These are phyloP conservation scores for Populus davidiana DNA, from an alignment of 345 rosid species.

Conservation along the genomic window DNA sequence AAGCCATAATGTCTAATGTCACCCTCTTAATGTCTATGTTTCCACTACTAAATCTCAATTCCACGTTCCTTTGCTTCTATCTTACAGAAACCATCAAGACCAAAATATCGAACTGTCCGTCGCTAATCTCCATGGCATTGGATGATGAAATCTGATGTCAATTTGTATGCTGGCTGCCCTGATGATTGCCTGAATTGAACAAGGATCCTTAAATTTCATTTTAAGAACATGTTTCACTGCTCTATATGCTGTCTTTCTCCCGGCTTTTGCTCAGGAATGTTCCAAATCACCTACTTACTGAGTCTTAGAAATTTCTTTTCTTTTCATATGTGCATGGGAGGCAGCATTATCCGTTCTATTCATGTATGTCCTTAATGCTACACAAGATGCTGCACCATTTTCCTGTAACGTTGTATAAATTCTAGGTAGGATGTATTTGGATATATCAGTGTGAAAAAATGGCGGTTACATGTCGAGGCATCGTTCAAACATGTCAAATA, in stretches of 20 bases:
- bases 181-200: neutral
- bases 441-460: neutral
- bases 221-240: neutral
- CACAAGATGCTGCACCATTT: neutral
- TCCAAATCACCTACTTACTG: neutral
- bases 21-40: too few species aligned
- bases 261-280: neutral
- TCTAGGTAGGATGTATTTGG: neutral
- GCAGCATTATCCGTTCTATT: neutral
- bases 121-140: conserved; percentile 42
- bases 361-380: neutral
- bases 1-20: too few species aligned
- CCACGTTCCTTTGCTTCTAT: conserved; percentile 1
- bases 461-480: neutral
- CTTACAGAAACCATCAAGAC: conserved; percentile 73
- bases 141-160: neutral
- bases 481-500: neutral
- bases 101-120: conserved; percentile 69
- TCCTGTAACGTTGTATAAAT: conserved; percentile 14
- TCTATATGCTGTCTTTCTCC: neutral
- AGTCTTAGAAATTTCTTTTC: neutral
- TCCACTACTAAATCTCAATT: neutral
- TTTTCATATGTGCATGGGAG: neutral
- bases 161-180: neutral
- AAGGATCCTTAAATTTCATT: neutral